Conservation (phyloP, 495 filamentous ascomycete species). For the Tricharina praecox region DNA sequence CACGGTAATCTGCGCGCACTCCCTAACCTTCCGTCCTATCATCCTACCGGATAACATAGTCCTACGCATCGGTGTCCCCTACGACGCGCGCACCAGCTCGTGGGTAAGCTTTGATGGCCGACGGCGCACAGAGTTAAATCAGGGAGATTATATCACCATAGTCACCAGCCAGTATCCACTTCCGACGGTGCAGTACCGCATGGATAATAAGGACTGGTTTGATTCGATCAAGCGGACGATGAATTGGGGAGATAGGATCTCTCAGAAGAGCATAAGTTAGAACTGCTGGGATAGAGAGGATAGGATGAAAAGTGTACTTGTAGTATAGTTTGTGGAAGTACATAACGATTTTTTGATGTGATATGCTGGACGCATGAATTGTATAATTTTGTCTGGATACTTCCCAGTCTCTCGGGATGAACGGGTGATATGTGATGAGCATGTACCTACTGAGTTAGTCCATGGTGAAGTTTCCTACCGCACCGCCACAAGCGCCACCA, state of each 20-base stretch:
- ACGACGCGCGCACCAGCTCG: conserved; percentile 68
- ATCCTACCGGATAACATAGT: conserved; percentile 92
- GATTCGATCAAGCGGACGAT: conserved; percentile 78
- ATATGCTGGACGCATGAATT: too few species aligned
- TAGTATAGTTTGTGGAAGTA: too few species aligned
- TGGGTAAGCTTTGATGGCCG: conserved; percentile 97
- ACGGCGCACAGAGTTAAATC: conserved; percentile 71
- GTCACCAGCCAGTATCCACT: conserved; percentile 90
- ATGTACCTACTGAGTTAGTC: too few species aligned
- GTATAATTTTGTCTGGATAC: too few species aligned
- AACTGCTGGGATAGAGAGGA: too few species aligned
- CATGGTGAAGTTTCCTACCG: too few species aligned
- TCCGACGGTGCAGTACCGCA: conserved; percentile 66
- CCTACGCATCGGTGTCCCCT: conserved; percentile 71
- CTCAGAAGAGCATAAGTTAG: too few species aligned
- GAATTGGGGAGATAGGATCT: conserved; percentile 79
- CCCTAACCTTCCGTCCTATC: conserved; percentile 91
- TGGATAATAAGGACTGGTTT: conserved; percentile 68
- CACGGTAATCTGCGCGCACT: conserved; percentile 95
- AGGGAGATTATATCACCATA: conserved; percentile 89
- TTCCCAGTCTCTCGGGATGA: too few species aligned
- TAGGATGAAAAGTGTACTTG: too few species aligned
- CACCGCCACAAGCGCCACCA: too few species aligned
- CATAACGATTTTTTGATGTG: too few species aligned
- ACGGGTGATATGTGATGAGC: too few species aligned